Conservation (phyloP, 176 grass and related monocot genomes). For the Chrysopogon serrulatus region DNA sequence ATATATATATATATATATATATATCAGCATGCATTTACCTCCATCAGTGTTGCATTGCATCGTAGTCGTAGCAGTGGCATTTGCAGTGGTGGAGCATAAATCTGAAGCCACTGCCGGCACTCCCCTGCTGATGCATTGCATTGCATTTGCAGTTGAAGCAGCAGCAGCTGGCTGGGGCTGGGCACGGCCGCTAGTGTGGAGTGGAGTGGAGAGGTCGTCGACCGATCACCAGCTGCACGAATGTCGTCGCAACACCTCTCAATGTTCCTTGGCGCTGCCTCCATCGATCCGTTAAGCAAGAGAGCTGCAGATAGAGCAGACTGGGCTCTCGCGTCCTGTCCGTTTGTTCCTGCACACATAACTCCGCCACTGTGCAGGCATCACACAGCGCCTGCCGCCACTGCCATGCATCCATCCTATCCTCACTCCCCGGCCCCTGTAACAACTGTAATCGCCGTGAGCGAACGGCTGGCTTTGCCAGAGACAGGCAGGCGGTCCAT, state of each 20-base stretch:
- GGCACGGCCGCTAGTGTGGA: too few relatives aligned
- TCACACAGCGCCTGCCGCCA: neutral
- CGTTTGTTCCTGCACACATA: neutral
- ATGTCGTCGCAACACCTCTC: too few relatives aligned
- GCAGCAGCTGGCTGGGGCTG: too few relatives aligned
- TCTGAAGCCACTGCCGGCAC: neutral
- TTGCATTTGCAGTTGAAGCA: neutral
- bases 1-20: too few relatives aligned
- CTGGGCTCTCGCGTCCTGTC: neutral
- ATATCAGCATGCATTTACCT: neutral
- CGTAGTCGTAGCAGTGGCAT: neutral
- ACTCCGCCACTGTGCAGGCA: conserved; percentile 5
- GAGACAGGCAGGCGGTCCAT: neutral
- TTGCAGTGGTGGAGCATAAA: neutral
- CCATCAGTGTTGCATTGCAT: neutral
- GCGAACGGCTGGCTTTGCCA: too few relatives aligned
- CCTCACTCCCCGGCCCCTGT: too few relatives aligned
- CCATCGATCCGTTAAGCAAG: too few relatives aligned
- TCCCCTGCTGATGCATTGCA: neutral
- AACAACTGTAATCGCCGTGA: neutral
- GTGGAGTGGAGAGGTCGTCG: too few relatives aligned
- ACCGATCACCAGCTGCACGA: too few relatives aligned
- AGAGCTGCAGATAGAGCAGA: too few relatives aligned
- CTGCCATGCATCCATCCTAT: neutral
- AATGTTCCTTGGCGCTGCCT: neutral